Percentiles rank a stretch among this genome's conserved stretches.
These are phyloP conservation scores for Heliocybe sulcata DNA, from an alignment of 1,284 basidiomycete species.

Conservation along the genomic window DNA sequence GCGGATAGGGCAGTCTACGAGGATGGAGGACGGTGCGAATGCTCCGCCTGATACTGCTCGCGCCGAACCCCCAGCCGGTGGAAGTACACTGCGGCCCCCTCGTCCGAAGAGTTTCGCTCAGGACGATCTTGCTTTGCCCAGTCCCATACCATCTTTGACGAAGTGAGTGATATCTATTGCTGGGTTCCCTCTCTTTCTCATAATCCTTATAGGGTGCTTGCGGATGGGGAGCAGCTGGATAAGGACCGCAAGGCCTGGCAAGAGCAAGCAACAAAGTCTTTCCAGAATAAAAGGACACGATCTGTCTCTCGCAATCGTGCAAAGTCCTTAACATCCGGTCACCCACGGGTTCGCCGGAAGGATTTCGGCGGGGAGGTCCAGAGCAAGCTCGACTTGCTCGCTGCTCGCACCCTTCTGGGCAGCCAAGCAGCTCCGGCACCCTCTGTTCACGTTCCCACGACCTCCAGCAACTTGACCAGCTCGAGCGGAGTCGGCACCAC, in stretches of 20 bases:
- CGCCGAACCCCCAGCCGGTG: not conserved
- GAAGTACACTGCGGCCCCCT: not conserved
- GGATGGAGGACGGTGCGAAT: not conserved
- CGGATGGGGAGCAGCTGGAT: slow-evolving; percentile 51
- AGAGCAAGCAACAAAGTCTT: slow-evolving; percentile 48
- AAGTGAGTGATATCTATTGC: slow-evolving; percentile 33
- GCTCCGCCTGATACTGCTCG: slow-evolving; percentile 6
- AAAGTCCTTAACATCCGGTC: slow-evolving; percentile 35
- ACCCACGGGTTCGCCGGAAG: not conserved
- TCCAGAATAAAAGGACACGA: slow-evolving; percentile 57
- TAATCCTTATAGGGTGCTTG: slow-evolving; percentile 44
- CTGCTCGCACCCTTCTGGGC: slow-evolving; percentile 55
- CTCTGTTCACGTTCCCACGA: slow-evolving; percentile 23
- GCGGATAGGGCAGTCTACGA: not conserved
- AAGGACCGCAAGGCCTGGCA: slow-evolving; percentile 62
- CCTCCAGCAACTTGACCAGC: not conserved
- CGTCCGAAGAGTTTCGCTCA: slow-evolving; percentile 44
- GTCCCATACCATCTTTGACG: slow-evolving; percentile 51
- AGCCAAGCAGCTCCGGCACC: slow-evolving; percentile 45
- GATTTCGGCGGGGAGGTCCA: slow-evolving; percentile 3
- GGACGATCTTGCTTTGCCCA: slow-evolving; percentile 53
- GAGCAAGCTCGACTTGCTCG: slow-evolving; percentile 47
- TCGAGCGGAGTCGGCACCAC: not conserved
- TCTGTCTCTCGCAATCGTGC: slow-evolving; percentile 54
- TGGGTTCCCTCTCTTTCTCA: not conserved